Conservation (phyloP, 768 basidiomycete species). For the Lyophyllum semitale region DNA sequence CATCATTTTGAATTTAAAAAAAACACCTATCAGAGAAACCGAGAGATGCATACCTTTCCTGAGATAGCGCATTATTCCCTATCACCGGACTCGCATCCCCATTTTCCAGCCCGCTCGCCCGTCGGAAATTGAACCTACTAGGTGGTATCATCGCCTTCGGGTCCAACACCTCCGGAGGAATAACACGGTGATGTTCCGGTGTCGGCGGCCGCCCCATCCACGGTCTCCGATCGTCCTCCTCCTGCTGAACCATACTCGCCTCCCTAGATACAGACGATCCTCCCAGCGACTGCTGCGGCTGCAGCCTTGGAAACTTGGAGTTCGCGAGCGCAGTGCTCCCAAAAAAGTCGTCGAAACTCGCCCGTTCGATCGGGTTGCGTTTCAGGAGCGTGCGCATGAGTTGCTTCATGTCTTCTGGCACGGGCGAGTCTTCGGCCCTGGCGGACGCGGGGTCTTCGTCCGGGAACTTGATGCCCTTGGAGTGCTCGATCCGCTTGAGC, state of each 20-base stretch:
- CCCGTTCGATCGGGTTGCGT: conserved; percentile 80
- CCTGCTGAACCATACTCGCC: conserved; percentile 26
- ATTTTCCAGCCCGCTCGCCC: conserved; percentile 26
- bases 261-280: conserved; percentile 3
- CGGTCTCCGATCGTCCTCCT: conserved; percentile 27
- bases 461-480: conserved; percentile 92
- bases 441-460: conserved; percentile 73
- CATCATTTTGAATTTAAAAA: neutral
- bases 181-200: conserved; percentile 73
- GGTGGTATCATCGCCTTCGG: conserved; percentile 82
- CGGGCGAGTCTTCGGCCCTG: conserved; percentile 50
- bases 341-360: conserved; percentile 93
- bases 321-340: conserved; percentile 74
- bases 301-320: conserved; percentile 72
- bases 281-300: conserved; percentile 27
- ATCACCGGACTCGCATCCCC: conserved; percentile 23
- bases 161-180: conserved; percentile 80
- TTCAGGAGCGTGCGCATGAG: conserved; percentile 85
- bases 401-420: conserved; percentile 83
- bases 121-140: conserved; percentile 75
- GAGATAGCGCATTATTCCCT: conserved; percentile 21
- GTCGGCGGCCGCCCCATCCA: conserved; percentile 45
- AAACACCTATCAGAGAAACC: too few relatives aligned
- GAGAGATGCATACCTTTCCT: conserved; percentile 25
- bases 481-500: conserved; percentile 86